These are phyloP conservation scores for Phyllosticta ampelicida DNA, from an alignment of 2,329 filamentous ascomycete species.

Conservation along the genomic window DNA sequence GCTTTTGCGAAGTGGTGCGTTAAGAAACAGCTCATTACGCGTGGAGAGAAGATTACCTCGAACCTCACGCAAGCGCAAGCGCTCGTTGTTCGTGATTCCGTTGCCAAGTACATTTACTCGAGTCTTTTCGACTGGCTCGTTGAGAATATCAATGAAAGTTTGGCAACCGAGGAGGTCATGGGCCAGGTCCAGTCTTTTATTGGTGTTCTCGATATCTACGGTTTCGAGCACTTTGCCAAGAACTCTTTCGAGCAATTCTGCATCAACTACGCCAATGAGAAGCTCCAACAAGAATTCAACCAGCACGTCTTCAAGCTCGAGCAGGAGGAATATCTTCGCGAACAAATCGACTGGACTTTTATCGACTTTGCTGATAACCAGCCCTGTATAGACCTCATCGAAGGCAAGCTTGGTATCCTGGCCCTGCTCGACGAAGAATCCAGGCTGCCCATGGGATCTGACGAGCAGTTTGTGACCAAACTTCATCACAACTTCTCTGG, in stretches of 20 bases:
- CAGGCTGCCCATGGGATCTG: constrained; percentile 88
- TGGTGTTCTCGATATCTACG: constrained; percentile 97
- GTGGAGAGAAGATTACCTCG: constrained; percentile 94
- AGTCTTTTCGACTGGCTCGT: constrained; percentile 98
- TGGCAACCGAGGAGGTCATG: constrained; percentile 81
- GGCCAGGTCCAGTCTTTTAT: constrained; percentile 81
- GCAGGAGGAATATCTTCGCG: constrained; percentile 91
- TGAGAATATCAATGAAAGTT: constrained; percentile 84
- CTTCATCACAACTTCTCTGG: constrained; percentile 84
- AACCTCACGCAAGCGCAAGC: constrained; percentile 91
- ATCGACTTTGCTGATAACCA: constrained; percentile 99
- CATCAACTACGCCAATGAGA: constrained; percentile 99
- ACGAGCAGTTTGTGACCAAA: constrained; percentile 94
- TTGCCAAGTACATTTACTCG: constrained; percentile 98
- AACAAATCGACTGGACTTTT: constrained; percentile 98
- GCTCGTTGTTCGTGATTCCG: constrained; percentile 87
- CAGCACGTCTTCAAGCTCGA: constrained; percentile 98
- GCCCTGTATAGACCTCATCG: constrained; percentile 95
- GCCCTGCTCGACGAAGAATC: constrained; percentile 94
- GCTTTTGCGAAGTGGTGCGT: constrained; percentile 97
- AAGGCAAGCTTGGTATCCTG: constrained; percentile 88
- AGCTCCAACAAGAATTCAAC: constrained; percentile 98
- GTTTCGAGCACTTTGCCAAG: constrained; percentile 98
- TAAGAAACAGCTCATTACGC: constrained; percentile 94
- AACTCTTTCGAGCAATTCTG: constrained; percentile 99